Base-by-base conservation (phyloP, 2,329 filamentous ascomycete species). In the Botrytis aclada region DNA sequence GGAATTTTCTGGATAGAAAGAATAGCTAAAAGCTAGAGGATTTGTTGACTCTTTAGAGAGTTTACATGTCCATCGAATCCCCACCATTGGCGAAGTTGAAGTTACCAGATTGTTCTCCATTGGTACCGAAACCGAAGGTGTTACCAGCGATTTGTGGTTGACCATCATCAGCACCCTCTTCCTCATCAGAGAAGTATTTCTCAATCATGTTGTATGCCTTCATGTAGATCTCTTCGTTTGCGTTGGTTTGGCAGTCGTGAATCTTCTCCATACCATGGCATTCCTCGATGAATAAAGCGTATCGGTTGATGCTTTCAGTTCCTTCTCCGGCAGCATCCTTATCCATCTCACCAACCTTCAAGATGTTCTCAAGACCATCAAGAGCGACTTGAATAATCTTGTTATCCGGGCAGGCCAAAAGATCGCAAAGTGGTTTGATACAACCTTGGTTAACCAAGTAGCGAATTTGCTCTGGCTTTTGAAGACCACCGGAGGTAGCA, bases 141-240 rank as follows among this genome's bases (percentile, higher is more conserved):
- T 91, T 91, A 80, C 93, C 93, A 58, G 86, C 83, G 63, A 89
- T 89, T 79, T 75, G 75, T 69, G 74, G 82, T 81, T 94, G 92
- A 74, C 93, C 89, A 60, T 94, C 94, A 79, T 95, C 94, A 75
- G 83, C 86, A 64, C 84, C 89, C 81, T 97, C 96, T 72, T 98
- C 96, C 78, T 99, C 96, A 80, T 99, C 96, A 0, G 95, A 98
- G 86, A 99, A 99, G 89, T 99, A 99, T 87, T 98, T 98, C 88
- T 99, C 96, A 78, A 99, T 99, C 84, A 99, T 99, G 88, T 97
- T 98, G 88, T 98, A 99, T 0, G 96, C 96, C 90, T 99, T 99
- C 95, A 99, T 98, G 88, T 99, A 99, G 79, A 99, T 99, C 85
- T 99, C 96, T 85, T 99, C 96, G 85, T 99, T 99, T 86, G 95